Evolutionary conservation across 495 filamentous ascomycete species (phyloP).

Genomic region (Lentithecium fluviatile): DNA sequence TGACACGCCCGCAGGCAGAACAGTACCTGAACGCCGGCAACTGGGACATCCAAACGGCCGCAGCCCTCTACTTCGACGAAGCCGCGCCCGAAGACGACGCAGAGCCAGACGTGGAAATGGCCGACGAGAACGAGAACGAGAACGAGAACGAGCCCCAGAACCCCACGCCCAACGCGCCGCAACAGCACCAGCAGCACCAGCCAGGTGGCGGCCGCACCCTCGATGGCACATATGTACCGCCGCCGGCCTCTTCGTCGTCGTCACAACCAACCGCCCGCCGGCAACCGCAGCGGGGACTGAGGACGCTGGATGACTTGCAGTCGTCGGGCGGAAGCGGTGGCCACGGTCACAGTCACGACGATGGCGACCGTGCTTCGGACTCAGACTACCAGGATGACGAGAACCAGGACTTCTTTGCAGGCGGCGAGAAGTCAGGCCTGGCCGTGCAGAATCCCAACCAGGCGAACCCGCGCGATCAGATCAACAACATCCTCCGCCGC

Average conservation of each 20-base stretch:
- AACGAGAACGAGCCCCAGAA: slow-evolving; percentile 28
- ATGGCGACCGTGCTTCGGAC: slow-evolving; percentile 59
- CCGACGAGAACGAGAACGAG: slow-evolving; percentile 30
- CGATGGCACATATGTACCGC: slow-evolving; percentile 26
- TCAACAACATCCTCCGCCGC: slow-evolving; percentile 77
- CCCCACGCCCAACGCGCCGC: slow-evolving; percentile 37
- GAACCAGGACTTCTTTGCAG: slow-evolving; percentile 83
- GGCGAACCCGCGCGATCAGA: slow-evolving; percentile 60
- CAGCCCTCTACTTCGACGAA: slow-evolving; percentile 63
- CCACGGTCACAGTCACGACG: slow-evolving; percentile 52
- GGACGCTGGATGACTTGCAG: slow-evolving; percentile 58
- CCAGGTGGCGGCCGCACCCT: slow-evolving; percentile 33
- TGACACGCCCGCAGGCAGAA: slow-evolving; percentile 56
- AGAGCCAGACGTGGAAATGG: slow-evolving; percentile 42
- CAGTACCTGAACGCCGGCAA: slow-evolving; percentile 64
- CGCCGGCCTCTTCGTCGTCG: slow-evolving; percentile 22
- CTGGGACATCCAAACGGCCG: slow-evolving; percentile 70
- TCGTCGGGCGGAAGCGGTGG: slow-evolving; percentile 43
- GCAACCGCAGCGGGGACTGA: slow-evolving; percentile 48
- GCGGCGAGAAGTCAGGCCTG: slow-evolving; percentile 93
- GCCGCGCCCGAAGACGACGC: slow-evolving; percentile 56
- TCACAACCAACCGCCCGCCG: slow-evolving; percentile 39
- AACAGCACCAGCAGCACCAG: slow-evolving; percentile 26
- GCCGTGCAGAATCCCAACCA: slow-evolving; percentile 85
- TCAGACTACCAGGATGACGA: slow-evolving; percentile 61